phyloP scores from a whole-genome alignment of 2,329 filamentous ascomycete species.

The Cladosporium halotolerans region DNA sequence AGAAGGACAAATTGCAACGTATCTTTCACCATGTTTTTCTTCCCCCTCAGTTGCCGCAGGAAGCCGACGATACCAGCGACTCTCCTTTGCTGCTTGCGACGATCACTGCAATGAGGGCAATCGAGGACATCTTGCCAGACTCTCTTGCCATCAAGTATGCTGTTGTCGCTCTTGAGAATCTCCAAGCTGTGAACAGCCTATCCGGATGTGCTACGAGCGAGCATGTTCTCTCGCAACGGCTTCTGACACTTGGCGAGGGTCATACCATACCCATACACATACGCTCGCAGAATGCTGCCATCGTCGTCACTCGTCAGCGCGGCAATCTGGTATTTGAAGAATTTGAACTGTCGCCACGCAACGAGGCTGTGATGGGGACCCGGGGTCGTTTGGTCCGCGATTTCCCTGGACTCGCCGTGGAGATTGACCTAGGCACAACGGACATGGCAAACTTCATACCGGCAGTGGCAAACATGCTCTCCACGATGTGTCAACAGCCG shows the following conservation, averaged over 20 bases:
- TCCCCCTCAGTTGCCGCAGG: constrained; percentile 35
- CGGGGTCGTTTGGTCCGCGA: constrained; percentile 50
- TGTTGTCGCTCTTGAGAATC: constrained; percentile 19
- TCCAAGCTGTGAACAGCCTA: constrained; percentile 24
- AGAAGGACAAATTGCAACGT: constrained; percentile 6
- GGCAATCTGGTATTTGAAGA: constrained; percentile 48
- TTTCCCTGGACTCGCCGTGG: constrained; percentile 46
- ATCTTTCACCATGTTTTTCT: constrained; percentile 39
- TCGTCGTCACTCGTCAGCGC: constrained; percentile 19
- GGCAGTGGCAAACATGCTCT: constrained; percentile 15
- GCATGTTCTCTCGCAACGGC: constrained; percentile 11
- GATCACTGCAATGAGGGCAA: constrained; percentile 9
- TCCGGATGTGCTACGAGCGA: neutral
- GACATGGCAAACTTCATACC: constrained; percentile 21
- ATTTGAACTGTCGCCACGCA: constrained; percentile 54
- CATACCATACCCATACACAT: neutral
- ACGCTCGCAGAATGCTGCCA: constrained; percentile 20
- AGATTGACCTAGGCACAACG: neutral
- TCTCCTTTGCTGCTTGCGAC: constrained; percentile 3
- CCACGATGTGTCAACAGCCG: constrained; percentile 18
- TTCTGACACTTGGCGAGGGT: constrained; percentile 3
- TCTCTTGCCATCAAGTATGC: constrained; percentile 27
- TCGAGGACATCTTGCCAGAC: constrained; percentile 6
- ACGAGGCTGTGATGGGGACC: constrained; percentile 47
- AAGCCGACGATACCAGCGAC: constrained; percentile 27